Base-by-base conservation (phyloP, 2,329 filamentous ascomycete species). In the Orbilia oligospora region DNA sequence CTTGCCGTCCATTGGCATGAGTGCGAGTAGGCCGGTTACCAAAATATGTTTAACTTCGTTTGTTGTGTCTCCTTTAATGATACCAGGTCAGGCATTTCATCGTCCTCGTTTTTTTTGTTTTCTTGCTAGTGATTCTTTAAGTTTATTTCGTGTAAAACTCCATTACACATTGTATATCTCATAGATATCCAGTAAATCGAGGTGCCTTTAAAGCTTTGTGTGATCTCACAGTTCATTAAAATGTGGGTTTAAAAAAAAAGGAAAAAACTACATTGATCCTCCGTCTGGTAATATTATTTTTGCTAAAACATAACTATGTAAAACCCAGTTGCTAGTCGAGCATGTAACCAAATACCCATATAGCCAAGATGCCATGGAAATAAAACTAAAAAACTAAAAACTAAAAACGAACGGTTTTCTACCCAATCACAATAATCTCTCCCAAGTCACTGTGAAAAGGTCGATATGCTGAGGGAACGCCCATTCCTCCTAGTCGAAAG, bases 401-500 rank as follows among this genome's bases (percentile, higher is more conserved):
- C 6, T 3, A 30, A 6, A 30, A 30, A 30, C 27, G 27, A 30
- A 3, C 6, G 27, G n/a, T n/a, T 6, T 6, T 30, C 27, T 30
- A 36, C 33, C 33, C 8, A 27, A 5, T 55, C 27, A 55, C 27
- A 14, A 55, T 10, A 55, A 55, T 6, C 51, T 38, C 30, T 58
- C 33, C 30, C 30, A 27, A 12, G 8, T 2, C 1, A 36, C 33
- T 22, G 16, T 5, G 2, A n/a, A 38, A 22, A 22, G n/a, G 6
- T 58, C n/a, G 33, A 22, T 58, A 58, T 41, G 38, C 16, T n/a
- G 1, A 9, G 33, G 30, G 3, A 38, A 38, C 53, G 18, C 53
- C 53, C n/a, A 58, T 12, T 36, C 18, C 22, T 61, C 33, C 46
- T 67, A 69, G 16, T 53, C 68, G 36, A 72, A 78, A 0, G 75